Evolutionary conservation across 2,329 filamentous ascomycete genomes (phyloP).

Genomic region (Dactylellina leptospora): DNA sequence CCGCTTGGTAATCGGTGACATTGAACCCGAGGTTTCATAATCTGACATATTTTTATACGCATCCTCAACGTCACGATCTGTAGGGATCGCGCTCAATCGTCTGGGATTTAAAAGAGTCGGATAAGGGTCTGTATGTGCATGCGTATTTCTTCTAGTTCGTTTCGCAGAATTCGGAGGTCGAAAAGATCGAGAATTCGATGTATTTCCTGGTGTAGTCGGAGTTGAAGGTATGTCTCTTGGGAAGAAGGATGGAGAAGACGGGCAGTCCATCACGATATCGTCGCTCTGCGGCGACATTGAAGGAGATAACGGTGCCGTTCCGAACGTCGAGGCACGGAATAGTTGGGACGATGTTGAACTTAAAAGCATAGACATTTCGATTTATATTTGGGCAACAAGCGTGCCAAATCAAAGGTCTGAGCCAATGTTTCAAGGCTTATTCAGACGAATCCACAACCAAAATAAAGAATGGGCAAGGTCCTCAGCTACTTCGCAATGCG

Average conservation of each 20-base stretch:
- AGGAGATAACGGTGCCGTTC: conserved; percentile 36
- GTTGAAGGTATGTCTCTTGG: conserved; percentile 42
- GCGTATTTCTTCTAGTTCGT: conserved; percentile 42
- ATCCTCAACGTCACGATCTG: conserved; percentile 42
- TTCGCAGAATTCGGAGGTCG: conserved; percentile 51
- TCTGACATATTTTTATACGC: conserved; percentile 50
- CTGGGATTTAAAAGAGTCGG: conserved; percentile 40
- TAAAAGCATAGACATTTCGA: conserved; percentile 46
- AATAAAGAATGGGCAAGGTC: neutral
- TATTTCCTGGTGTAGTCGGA: conserved; percentile 41
- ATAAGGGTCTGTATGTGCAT: conserved; percentile 41
- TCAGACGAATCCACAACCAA: neutral
- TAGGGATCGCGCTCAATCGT: conserved; percentile 43
- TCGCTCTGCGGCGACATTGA: conserved; percentile 40
- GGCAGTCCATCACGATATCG: conserved; percentile 50
- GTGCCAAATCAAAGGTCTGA: too few relatives aligned
- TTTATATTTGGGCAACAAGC: neutral
- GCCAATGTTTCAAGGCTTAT: neutral
- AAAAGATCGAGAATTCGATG: conserved; percentile 22
- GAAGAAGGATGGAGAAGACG: conserved; percentile 43
- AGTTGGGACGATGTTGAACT: conserved; percentile 28
- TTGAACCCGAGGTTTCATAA: conserved; percentile 39
- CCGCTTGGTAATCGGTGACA: conserved; percentile 39
- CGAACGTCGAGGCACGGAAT: conserved; percentile 45
- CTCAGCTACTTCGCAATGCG: neutral